These are phyloP conservation scores for Biscutella laevigata DNA, from an alignment of 441 rosid genomes.

Conservation along the genomic window DNA sequence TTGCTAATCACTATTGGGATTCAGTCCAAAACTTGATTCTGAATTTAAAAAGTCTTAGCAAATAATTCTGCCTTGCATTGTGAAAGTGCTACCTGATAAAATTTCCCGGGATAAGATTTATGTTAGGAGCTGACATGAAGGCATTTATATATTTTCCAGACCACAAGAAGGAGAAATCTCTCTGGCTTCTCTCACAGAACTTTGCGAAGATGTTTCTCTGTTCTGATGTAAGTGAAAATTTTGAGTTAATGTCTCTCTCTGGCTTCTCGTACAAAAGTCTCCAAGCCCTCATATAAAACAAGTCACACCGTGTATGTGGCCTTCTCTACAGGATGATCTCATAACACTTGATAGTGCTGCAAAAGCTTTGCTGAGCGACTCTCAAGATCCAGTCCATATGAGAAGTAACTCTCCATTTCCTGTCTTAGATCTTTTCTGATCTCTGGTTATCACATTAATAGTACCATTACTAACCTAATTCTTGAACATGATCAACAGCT, in stretches of 20 bases:
- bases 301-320: not conserved
- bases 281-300: not conserved
- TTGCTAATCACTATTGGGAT: not conserved
- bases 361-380: slow-evolving; percentile 49
- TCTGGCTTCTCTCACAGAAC: slow-evolving; percentile 66
- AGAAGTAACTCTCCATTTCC: slow-evolving; percentile 40
- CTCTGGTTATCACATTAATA: not conserved
- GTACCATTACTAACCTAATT: not conserved
- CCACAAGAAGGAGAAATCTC: slow-evolving; percentile 63
- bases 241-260: not conserved
- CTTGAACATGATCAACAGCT: slow-evolving; percentile 37
- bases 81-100: not conserved
- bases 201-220: slow-evolving; percentile 73
- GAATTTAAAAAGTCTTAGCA: not conserved
- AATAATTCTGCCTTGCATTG: not conserved
- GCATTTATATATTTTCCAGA: slow-evolving; percentile 31
- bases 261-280: not conserved
- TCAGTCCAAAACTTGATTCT: not conserved
- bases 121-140: not conserved
- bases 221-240: slow-evolving; percentile 39
- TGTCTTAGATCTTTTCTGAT: slow-evolving; percentile 6
- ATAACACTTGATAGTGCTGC: slow-evolving; percentile 80
- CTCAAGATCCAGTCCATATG: slow-evolving; percentile 52
- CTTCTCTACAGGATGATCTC: slow-evolving; percentile 37
- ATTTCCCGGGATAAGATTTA: slow-evolving; percentile 8